Evolutionary conservation across 208 protist species (phyloP).

Genomic region (Acanthamoeba royreba): DNA sequence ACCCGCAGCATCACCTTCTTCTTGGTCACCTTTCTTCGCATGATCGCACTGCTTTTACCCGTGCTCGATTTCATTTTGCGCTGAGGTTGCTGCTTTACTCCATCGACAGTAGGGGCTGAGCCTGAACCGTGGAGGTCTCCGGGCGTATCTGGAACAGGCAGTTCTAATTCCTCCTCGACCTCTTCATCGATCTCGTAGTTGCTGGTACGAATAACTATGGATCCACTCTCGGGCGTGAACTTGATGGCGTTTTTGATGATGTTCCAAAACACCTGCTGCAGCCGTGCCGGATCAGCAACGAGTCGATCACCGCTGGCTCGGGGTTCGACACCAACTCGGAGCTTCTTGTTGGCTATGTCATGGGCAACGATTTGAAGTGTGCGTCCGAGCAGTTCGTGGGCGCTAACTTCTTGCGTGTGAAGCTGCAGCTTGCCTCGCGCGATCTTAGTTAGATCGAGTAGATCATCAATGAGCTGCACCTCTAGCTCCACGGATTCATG

Average conservation of each 20-base stretch:
- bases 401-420: not conserved
- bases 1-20: slow-evolving; percentile 25
- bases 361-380: not conserved
- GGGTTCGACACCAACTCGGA: not conserved
- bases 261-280: slow-evolving; percentile 35
- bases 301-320: not conserved
- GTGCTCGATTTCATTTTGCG: not conserved
- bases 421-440: not conserved
- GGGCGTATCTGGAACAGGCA: not conserved
- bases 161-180: not conserved
- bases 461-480: slow-evolving; percentile 18
- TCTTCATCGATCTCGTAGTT: slow-evolving; percentile 33
- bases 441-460: slow-evolving; percentile 25
- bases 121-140: not conserved
- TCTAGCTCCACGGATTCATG: slow-evolving; percentile 13
- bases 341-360: not conserved
- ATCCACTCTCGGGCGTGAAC: slow-evolving; percentile 20
- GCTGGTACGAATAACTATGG: not conserved
- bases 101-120: not conserved
- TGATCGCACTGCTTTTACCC: not conserved
- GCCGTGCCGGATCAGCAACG: not conserved
- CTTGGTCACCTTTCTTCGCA: not conserved
- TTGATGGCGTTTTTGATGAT: slow-evolving; percentile 25
- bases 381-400: not conserved
- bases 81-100: not conserved